A percentile compares a stretch with the other conserved stretches of the same genome.
Evolutionary conservation across 441 rosid species (phyloP).

Genomic region (Adansonia grandidieri): DNA sequence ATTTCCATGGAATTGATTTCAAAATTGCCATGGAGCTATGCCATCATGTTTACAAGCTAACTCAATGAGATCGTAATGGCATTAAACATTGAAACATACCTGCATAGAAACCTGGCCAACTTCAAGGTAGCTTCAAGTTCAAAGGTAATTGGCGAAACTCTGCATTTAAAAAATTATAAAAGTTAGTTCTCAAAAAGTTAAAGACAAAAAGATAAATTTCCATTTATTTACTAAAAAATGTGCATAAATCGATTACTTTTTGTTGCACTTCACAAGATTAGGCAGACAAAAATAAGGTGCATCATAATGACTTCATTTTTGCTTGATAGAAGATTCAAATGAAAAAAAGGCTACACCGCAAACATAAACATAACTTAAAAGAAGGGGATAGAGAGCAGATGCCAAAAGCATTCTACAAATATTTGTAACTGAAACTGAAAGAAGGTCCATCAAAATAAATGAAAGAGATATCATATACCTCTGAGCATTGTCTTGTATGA

Average conservation of each 20-base stretch:
- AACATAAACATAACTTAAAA: background rate
- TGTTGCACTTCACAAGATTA: background rate
- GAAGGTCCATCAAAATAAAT: background rate
- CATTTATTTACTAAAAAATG: conserved; percentile 7
- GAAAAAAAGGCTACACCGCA: background rate
- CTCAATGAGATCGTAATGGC: background rate
- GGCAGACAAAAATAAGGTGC: conserved; percentile 6
- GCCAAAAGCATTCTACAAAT: conserved; percentile 8
- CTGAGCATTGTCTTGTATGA: conserved; percentile 88
- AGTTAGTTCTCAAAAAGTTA: conserved; percentile 23
- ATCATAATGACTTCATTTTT: background rate
- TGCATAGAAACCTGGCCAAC: conserved; percentile 94
- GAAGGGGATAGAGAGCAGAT: background rate
- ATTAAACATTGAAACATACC: conserved; percentile 45
- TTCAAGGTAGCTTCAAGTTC: conserved; percentile 95
- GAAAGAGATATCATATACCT: conserved; percentile 47
- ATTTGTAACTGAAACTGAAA: conserved; percentile 6
- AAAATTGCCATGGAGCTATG: background rate
- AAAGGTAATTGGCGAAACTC: conserved; percentile 96
- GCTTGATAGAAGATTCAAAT: conserved; percentile 6
- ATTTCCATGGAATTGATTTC: conserved; percentile 11
- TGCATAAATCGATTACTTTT: background rate
- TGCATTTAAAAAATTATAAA: conserved; percentile 40
- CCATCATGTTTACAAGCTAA: conserved; percentile 10
- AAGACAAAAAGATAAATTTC: conserved; percentile 9